phyloP scores from a whole-genome alignment of 2,329 filamentous ascomycete species.

The Cercospora sp. region DNA sequence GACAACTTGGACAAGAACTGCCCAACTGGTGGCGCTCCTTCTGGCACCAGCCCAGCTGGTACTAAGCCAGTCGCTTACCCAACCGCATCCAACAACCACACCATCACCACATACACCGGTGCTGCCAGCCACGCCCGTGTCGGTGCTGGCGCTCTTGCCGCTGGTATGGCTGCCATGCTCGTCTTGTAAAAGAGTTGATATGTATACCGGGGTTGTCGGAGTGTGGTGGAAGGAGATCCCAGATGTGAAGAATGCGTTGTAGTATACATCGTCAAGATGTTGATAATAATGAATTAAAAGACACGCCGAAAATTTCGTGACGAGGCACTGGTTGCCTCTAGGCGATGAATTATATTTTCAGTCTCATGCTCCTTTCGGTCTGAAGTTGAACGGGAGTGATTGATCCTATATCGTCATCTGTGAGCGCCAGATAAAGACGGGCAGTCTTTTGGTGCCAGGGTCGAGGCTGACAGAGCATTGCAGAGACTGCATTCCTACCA shows the following conservation, averaged over 20 bases:
- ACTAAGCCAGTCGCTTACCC: neutral
- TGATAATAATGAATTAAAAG: neutral
- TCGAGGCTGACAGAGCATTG: neutral
- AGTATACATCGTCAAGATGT: neutral
- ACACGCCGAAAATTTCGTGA: neutral
- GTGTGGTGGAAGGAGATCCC: neutral
- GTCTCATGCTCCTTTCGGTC: neutral
- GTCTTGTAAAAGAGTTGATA: neutral
- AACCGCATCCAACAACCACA: neutral
- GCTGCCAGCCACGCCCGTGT: neutral
- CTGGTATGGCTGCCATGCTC: slow-evolving; percentile 1
- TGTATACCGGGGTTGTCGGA: neutral
- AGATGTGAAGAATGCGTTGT: neutral
- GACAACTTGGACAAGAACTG: neutral
- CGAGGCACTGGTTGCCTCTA: neutral
- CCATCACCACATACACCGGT: neutral
- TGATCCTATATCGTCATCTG: neutral
- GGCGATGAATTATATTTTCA: neutral
- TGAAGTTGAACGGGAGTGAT: neutral
- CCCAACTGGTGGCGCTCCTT: neutral
- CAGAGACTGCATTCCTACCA: neutral
- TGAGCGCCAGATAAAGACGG: neutral
- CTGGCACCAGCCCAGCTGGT: neutral
- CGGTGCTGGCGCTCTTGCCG: neutral
- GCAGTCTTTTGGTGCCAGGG: neutral